These are phyloP conservation scores for Rhodosporidiobolus sp. DNA, from an alignment of 768 basidiomycete species.

Conservation along the genomic window DNA sequence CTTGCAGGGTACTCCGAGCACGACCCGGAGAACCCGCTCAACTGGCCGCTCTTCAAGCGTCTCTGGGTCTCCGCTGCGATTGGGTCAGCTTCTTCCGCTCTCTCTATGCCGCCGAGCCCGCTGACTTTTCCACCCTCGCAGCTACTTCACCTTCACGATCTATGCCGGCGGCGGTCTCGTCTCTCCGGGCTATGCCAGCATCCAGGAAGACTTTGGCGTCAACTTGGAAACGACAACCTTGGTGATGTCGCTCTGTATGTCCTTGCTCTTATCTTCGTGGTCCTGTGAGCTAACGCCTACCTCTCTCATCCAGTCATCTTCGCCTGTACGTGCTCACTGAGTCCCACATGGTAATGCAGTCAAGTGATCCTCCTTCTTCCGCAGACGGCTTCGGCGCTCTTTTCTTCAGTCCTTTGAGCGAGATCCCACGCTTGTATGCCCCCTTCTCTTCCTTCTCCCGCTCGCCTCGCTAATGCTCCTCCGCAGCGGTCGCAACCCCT, in stretches of 20 bases:
- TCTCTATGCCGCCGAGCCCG: rapidly evolving
- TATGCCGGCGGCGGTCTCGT: constrained; percentile 1
- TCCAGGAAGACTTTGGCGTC: constrained; percentile 33
- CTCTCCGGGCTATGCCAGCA: constrained; percentile 17
- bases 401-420: constrained; percentile 40
- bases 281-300: no score
- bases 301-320: no score
- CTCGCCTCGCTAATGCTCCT: neutral
- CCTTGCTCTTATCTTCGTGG: no score
- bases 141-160: neutral
- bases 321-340: neutral
- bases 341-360: neutral
- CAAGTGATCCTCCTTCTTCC: no score
- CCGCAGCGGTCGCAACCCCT: constrained; percentile 41
- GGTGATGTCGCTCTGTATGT: constrained; percentile 44
- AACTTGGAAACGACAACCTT: constrained; percentile 31
- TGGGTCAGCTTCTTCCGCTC: neutral
- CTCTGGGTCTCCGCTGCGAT: constrained; percentile 10
- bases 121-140: neutral
- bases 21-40: constrained; percentile 37
- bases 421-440: constrained; percentile 43
- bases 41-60: constrained; percentile 26
- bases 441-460: neutral
- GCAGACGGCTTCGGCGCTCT: constrained; percentile 47
- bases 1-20: constrained; percentile 19